Conservation (phyloP, 495 filamentous ascomycete species). For the Xylaria sp. region DNA sequence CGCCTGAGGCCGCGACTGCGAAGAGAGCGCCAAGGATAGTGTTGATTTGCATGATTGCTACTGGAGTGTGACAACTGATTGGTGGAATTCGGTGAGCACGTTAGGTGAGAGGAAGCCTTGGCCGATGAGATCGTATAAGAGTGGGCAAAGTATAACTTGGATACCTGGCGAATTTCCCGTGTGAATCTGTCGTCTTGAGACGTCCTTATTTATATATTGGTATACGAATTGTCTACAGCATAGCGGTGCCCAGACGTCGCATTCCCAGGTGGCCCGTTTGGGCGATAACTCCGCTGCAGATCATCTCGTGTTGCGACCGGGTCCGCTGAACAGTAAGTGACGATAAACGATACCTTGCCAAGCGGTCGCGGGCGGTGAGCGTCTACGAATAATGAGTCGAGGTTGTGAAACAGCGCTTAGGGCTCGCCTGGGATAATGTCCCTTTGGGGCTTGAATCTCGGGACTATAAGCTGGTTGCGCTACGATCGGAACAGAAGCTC, state of each 20-base stretch:
- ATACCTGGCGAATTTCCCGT: background rate
- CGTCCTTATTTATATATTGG: background rate
- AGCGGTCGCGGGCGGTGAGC: background rate
- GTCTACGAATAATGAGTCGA: background rate
- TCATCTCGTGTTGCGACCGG: conserved; percentile 23
- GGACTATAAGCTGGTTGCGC: background rate
- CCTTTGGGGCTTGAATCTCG: background rate
- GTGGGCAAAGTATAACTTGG: background rate
- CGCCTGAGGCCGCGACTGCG: conserved; percentile 15
- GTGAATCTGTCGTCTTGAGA: background rate
- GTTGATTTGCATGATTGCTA: conserved; percentile 17
- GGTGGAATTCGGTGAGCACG: background rate
- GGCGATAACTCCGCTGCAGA: conserved; percentile 21
- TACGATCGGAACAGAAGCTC: background rate
- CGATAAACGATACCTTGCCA: background rate
- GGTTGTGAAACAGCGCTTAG: background rate
- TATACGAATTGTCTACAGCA: too few relatives aligned
- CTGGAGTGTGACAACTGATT: background rate
- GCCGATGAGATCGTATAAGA: background rate
- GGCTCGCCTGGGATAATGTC: background rate
- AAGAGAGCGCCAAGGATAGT: conserved; percentile 6
- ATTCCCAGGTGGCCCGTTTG: background rate
- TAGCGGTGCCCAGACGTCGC: conserved; percentile 10
- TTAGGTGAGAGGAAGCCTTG: background rate
- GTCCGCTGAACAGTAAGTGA: conserved; percentile 1